phyloP scores from a whole-genome alignment of 2,329 filamentous ascomycete species.

The Arthroderma sp. region DNA sequence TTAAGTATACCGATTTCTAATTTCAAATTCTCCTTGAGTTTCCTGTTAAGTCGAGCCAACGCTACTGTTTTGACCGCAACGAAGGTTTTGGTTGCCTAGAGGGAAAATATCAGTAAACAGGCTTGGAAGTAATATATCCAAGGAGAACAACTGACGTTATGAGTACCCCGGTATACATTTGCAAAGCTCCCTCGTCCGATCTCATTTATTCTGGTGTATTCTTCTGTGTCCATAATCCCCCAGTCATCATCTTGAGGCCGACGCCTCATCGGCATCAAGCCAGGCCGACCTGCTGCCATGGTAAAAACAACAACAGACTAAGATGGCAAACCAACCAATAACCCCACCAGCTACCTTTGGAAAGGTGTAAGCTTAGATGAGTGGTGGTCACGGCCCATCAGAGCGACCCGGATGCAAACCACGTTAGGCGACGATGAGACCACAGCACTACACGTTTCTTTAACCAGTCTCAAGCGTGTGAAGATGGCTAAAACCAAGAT shows the following conservation, averaged over 20 bases:
- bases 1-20: conserved; percentile 93
- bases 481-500: too few species aligned
- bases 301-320: too few species aligned
- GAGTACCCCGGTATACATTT: conserved; percentile 76
- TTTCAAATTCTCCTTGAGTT: conserved; percentile 90
- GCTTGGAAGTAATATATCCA: neutral
- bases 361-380: too few species aligned
- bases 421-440: too few species aligned
- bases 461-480: too few species aligned
- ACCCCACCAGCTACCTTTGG: too few species aligned
- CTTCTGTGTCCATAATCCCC: conserved; percentile 44
- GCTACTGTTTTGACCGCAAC: conserved; percentile 97
- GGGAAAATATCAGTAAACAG: conserved; percentile 2
- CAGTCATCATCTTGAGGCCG: conserved; percentile 13
- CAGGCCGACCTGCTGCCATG: too few species aligned
- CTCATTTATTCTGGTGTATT: conserved; percentile 71
- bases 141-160: conserved; percentile 52
- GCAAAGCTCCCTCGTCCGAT: conserved; percentile 98
- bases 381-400: too few species aligned
- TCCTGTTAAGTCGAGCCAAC: conserved; percentile 78
- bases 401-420: too few species aligned
- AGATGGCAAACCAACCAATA: too few species aligned
- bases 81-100: conserved; percentile 50
- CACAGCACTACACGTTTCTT: too few species aligned
- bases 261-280: too few species aligned